Percentiles rank a stretch among this genome's conserved stretches.
phyloP scores from a whole-genome alignment of 2,329 filamentous ascomycete species.

The Ceratocystis ficicola region DNA sequence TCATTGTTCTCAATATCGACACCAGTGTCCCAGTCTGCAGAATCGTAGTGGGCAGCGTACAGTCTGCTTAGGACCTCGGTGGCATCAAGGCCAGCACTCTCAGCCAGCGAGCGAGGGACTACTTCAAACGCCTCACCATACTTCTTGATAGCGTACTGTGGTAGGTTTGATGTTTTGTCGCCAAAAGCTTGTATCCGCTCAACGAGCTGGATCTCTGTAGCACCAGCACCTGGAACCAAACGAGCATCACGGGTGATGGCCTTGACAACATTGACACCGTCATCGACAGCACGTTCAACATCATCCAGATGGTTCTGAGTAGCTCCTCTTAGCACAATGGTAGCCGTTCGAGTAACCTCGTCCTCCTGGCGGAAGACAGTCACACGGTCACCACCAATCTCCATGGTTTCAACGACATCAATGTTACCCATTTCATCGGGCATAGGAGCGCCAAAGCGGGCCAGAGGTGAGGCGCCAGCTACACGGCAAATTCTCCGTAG shows the following conservation, averaged over 20 bases:
- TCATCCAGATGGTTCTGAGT: conserved; percentile 98
- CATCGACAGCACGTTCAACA: conserved; percentile 90
- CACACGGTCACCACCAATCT: conserved; percentile 95
- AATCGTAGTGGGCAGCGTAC: conserved; percentile 85
- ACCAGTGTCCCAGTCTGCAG: conserved; percentile 77
- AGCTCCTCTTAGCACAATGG: conserved; percentile 83
- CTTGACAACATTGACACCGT: conserved; percentile 97
- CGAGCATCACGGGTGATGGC: conserved; percentile 89
- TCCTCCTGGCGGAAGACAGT: conserved; percentile 97
- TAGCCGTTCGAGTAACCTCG: conserved; percentile 83
- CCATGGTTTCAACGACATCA: conserved; percentile 89
- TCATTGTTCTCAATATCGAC: conserved; percentile 89
- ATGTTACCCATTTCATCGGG: conserved; percentile 98
- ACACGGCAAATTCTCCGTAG: conserved; percentile 89
- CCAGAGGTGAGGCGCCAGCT: conserved; percentile 90
- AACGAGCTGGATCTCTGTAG: conserved; percentile 85
- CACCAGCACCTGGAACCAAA: conserved; percentile 85
- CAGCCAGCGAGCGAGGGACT: conserved; percentile 81
- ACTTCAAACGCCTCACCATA: conserved; percentile 97
- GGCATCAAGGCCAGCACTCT: conserved; percentile 88
- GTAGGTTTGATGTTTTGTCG: conserved; percentile 82
- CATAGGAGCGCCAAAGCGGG: conserved; percentile 92
- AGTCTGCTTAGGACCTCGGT: conserved; percentile 90
- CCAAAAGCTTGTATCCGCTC: conserved; percentile 83
- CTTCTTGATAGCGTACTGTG: conserved; percentile 95